Base-by-base conservation (phyloP, 2,329 filamentous ascomycete genomes). In the Emmonsia crescens region DNA sequence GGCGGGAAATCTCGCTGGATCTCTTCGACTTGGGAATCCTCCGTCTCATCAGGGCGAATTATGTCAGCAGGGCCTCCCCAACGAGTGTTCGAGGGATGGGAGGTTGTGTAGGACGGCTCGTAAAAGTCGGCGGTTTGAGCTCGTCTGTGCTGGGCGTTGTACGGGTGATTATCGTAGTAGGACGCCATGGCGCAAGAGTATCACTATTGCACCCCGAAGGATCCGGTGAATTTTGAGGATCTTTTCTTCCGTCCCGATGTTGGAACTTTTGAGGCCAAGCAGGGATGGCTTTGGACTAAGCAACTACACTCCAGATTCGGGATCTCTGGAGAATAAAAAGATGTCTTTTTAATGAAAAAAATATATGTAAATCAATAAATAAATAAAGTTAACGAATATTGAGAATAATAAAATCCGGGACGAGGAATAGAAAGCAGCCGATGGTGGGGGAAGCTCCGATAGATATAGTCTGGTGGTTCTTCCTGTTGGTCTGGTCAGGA, bases 1-100 rank as follows among this genome's bases (percentile, higher is more conserved):
- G 90, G 89, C 38, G 89, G 89, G 69, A 95, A 96, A 68, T 95
- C 89, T 67, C 91, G 86, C 66, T 85, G 85, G 63, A 95, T 85
- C 76, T 95, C 89, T 76, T 96, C 92, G 71, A 95, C 76, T 33
- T 61, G 38, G 2, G 86, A 86, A 31, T 87, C 77, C 54, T 87
- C 86, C 73, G 87, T 91, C 69, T 91, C 87, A 72, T 92, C 87
- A 27, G 66, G 69, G 62, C 68, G 68, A 60, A 69, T 51, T 21
- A 68, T 60, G 29, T 66, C 66, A 12, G 59, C 61, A 29, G 62
- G 62, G 42, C 64, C 61, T 46, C 58, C 59, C 59, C 61, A 60
- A 12, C 63, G 63, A 36, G 51, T 61, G 31, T 61, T 51, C n/a
- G 64, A 64, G 14, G 66, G 62, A 31, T 68, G 64, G 40, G 64